Percentiles rank a stretch among this genome's conserved stretches.
Conservation (phyloP, 257 asterid species). For the Solanum etuberosum region DNA sequence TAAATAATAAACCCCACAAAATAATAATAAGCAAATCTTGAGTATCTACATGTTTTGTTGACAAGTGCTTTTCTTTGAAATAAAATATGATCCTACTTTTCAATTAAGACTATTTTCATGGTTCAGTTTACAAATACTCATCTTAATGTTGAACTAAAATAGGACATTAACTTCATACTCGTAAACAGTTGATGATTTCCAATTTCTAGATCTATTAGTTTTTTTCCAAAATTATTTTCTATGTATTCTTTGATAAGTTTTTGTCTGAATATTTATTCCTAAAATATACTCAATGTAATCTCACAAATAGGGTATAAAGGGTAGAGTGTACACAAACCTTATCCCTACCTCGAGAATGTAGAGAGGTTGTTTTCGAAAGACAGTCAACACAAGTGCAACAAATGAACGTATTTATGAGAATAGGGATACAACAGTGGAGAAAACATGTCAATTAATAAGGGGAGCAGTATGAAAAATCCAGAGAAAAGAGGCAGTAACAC, state of each 20-base stretch:
- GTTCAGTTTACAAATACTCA: not conserved
- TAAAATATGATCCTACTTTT: not conserved
- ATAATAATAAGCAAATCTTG: not conserved
- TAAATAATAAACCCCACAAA: not conserved
- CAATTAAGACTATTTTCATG: not conserved
- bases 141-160: not conserved
- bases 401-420: too few species aligned
- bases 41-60: not conserved
- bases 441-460: not conserved
- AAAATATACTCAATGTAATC: not conserved
- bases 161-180: not conserved
- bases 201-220: not conserved
- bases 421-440: not conserved
- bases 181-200: not conserved
- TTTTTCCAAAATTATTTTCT: not conserved
- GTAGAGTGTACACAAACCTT: not conserved
- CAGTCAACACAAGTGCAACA: not conserved
- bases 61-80: not conserved
- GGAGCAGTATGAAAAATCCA: not conserved
- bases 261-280: not conserved
- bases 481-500: not conserved
- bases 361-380: too few species aligned
- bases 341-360: not conserved
- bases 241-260: not conserved
- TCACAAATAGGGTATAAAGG: not conserved